Conservation (phyloP, 2,329 filamentous ascomycete species). For the Hypoxylon sp. region DNA sequence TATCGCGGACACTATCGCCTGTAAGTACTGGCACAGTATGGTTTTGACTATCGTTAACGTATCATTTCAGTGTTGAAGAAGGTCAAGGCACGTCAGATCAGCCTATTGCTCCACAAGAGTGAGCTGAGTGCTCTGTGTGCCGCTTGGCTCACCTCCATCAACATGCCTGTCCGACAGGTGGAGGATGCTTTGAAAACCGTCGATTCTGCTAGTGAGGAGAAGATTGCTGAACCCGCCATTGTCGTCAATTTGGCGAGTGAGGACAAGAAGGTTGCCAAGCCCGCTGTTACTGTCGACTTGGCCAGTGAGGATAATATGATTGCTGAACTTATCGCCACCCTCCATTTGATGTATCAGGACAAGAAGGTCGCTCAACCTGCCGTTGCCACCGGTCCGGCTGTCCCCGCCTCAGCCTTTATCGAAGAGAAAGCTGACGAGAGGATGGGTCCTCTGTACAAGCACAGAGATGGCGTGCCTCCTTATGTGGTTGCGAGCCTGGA, state of each 20-base stretch:
- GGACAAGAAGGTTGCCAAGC: no score
- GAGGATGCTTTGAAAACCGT: neutral
- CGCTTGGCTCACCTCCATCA: slow-evolving; percentile 35
- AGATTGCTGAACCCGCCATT: neutral
- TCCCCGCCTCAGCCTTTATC: neutral
- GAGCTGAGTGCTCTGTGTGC: slow-evolving; percentile 26
- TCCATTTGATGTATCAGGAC: no score
- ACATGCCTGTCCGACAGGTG: slow-evolving; percentile 23
- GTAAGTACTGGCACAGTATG: slow-evolving; percentile 27
- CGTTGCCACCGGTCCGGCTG: no score
- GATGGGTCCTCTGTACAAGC: neutral
- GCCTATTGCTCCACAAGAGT: slow-evolving; percentile 30
- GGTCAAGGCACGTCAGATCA: slow-evolving; percentile 29
- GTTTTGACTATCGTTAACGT: slow-evolving; percentile 19
- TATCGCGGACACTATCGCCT: slow-evolving; percentile 12
- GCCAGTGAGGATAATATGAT: no score
- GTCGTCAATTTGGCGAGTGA: no score
- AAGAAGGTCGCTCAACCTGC: no score
- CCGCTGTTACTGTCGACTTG: no score
- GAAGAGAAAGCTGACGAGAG: neutral
- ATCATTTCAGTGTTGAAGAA: slow-evolving; percentile 31
- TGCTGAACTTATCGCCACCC: no score
- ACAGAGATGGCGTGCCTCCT: neutral
- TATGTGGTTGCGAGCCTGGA: neutral
- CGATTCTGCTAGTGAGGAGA: no score